A percentile compares a stretch with the other conserved stretches of the same genome.
Conservation (phyloP, 1,284 basidiomycete species). For the Volvariella surrecta region DNA sequence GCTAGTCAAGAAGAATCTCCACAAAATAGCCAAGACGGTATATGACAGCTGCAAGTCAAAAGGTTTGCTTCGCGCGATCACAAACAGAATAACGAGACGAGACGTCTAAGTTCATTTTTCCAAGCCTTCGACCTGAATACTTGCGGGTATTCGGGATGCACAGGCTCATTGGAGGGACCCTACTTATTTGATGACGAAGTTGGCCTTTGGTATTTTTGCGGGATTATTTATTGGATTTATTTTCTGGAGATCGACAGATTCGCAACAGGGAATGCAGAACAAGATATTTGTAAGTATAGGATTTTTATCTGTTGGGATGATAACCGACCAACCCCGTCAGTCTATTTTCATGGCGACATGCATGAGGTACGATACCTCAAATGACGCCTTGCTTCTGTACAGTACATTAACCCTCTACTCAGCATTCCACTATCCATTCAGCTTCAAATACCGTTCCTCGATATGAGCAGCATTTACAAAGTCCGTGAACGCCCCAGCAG, state of each 20-base stretch:
- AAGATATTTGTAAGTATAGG: constrained; percentile 60
- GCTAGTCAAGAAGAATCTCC: too few relatives aligned
- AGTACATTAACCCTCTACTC: too few relatives aligned
- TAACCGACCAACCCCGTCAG: constrained; percentile 13
- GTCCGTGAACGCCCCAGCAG: constrained; percentile 68
- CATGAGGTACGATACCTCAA: constrained; percentile 17
- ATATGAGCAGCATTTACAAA: constrained; percentile 54
- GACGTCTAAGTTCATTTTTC: too few relatives aligned
- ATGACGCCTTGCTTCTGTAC: neutral
- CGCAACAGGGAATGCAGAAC: too few relatives aligned
- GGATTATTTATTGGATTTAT: constrained; percentile 57
- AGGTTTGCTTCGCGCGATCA: too few relatives aligned
- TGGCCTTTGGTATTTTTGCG: constrained; percentile 44
- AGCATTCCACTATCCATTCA: constrained; percentile 38
- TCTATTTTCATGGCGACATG: constrained; percentile 40
- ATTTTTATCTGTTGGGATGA: neutral
- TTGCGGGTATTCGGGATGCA: constrained; percentile 29
- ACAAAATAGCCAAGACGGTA: too few relatives aligned
- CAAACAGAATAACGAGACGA: too few relatives aligned
- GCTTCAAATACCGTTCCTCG: constrained; percentile 36
- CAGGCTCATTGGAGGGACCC: constrained; percentile 43
- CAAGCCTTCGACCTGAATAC: too few relatives aligned
- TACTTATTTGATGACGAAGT: constrained; percentile 71
- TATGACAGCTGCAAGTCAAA: too few relatives aligned
- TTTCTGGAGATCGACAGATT: too few relatives aligned